Evolutionary conservation across 2,329 filamentous ascomycete species (phyloP), one percentile per base, ranked within the genome.

Genomic region (Phaeosphaeriaceae sp.): DNA sequence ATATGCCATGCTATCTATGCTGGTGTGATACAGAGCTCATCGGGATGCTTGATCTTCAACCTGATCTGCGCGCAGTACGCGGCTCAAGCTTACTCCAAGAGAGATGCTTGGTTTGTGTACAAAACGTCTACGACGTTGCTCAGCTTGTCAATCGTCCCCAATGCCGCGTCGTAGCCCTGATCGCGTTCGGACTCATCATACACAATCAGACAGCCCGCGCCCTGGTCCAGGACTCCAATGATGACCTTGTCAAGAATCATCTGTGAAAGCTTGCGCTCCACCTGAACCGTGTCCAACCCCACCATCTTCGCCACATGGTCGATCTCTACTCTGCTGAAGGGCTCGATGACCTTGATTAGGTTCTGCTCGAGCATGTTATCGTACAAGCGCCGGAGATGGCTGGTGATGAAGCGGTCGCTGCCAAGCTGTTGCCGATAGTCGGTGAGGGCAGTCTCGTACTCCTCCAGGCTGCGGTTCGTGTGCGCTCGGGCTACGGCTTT

Each of bases 221-320:
- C 95, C 81, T 99, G 95, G 78, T 99, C 95, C 69, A 99, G 82
- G 55, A 99, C 95, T 58, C 96, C 95, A 68, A 97, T 92, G 75
- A 99, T 98, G 72, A 98, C 92, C 85, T 97, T 97, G 83, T 99
- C 95, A 58, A 99, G 86, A 74, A 99, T 99, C 96, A 99, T 99
- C 85, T 99, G 96, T 47, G 92, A 96, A 63, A 99, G 85, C 85
- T 99, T 99, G 71, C 93, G 89, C 87, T 99, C 96, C 59, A 99
- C 95, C 82, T 98, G 94, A 79, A 92, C 90, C 24, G 92, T 96
- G 78, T 98, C 95, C 62, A 99, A 85, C 41, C 94, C 93, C 52
- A 99, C 95, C 90, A 98, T 96, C 84, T 95, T 93, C 68, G 95
- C 94, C 72, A 99, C 92, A 78, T 99, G 95, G 70, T 90, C 91